Evolutionary conservation across 805 yeast genomes (phyloP).

Genomic region (Komagataella mondaviorum): DNA sequence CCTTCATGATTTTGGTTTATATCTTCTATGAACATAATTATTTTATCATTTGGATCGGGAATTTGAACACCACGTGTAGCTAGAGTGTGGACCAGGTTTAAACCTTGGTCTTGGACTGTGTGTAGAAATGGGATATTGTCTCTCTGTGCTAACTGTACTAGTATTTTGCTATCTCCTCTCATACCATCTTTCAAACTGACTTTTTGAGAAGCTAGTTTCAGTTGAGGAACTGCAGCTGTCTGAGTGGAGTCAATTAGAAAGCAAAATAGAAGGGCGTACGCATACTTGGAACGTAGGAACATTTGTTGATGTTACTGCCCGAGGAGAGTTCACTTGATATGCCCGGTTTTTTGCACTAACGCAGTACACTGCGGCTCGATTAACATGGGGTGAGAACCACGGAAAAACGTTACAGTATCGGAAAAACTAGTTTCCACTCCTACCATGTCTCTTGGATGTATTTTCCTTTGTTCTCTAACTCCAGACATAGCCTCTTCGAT

Average conservation of each 20-base stretch:
- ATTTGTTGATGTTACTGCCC: background rate
- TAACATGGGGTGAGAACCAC: background rate
- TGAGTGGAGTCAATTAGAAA: background rate
- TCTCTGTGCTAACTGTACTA: background rate
- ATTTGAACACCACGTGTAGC: background rate
- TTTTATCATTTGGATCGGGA: background rate
- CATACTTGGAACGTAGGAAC: background rate
- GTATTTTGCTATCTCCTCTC: background rate
- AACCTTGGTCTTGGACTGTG: background rate
- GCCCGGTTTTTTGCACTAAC: background rate
- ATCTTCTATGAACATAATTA: background rate
- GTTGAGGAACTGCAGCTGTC: background rate
- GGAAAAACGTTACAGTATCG: background rate
- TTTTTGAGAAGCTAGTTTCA: background rate
- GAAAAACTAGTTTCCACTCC: conserved; percentile 1
- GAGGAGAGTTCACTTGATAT: background rate
- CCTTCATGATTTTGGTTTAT: background rate
- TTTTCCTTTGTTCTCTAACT: conserved; percentile 49
- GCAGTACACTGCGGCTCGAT: background rate
- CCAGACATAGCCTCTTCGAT: conserved; percentile 36
- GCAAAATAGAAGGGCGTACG: background rate
- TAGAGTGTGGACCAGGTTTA: background rate
- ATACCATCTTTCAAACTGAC: background rate
- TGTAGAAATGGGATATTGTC: background rate
- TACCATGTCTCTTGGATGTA: conserved; percentile 90